Evolutionary conservation across 139 green algal species (phyloP).

Genomic region (Closterium sp.): DNA sequence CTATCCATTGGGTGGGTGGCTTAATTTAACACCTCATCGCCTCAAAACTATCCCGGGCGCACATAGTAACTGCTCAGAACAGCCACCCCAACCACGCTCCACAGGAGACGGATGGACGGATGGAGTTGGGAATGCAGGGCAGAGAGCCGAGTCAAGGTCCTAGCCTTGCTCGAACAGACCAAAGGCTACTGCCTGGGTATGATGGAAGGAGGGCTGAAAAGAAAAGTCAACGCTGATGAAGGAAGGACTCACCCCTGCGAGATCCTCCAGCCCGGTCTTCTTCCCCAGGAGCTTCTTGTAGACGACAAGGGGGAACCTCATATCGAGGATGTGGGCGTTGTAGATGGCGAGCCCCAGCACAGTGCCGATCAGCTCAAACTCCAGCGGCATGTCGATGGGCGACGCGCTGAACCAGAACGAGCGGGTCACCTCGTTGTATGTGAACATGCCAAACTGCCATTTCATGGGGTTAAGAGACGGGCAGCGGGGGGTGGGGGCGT

Average conservation of each 20-base stretch:
- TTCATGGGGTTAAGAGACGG: too few species aligned
- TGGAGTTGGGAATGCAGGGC: too few species aligned
- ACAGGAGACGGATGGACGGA: too few species aligned
- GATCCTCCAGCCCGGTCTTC: conserved; percentile 46
- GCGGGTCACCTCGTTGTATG: conserved; percentile 68
- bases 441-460: conserved; percentile 82
- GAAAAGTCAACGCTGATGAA: not conserved
- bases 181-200: too few species aligned
- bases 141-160: too few species aligned
- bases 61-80: too few species aligned
- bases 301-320: conserved; percentile 74
- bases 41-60: too few species aligned
- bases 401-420: conserved; percentile 54
- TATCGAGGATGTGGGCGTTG: conserved; percentile 84
- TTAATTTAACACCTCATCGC: too few species aligned
- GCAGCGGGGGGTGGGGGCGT: too few species aligned
- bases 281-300: conserved; percentile 80
- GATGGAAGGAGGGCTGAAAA: not conserved
- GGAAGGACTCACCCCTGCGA: conserved; percentile 52
- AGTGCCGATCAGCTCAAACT: conserved; percentile 85
- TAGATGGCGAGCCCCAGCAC: conserved; percentile 90
- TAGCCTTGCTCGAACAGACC: too few species aligned
- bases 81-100: too few species aligned
- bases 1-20: too few species aligned
- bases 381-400: conserved; percentile 22